A percentile compares a stretch with the other conserved stretches of the same genome.
Evolutionary conservation across 2,329 filamentous ascomycete genomes (phyloP).

Genomic region (Neofusicoccum ribis): DNA sequence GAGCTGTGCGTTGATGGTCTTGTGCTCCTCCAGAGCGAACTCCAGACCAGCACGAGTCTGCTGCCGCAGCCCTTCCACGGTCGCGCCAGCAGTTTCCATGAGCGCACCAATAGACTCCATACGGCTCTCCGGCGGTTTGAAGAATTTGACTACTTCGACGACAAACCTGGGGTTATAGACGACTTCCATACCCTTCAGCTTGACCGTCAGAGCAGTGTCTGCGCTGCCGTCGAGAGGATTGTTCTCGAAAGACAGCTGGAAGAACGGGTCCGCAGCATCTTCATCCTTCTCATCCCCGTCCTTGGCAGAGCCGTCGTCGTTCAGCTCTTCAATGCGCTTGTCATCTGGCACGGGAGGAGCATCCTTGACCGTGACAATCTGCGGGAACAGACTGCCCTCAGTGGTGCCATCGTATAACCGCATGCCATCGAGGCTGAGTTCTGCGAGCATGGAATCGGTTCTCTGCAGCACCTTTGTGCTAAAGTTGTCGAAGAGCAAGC

Average conservation of each 20-base stretch:
- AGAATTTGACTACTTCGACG: conserved; percentile 89
- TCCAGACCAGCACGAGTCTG: conserved; percentile 95
- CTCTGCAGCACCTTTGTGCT: conserved; percentile 85
- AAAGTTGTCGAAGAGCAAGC: conserved; percentile 92
- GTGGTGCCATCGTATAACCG: conserved; percentile 96
- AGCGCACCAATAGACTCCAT: conserved; percentile 98
- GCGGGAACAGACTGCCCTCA: conserved; percentile 83
- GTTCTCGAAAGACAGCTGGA: conserved; percentile 88
- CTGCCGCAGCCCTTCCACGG: conserved; percentile 89
- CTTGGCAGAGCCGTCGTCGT: conserved; percentile 48
- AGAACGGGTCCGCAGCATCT: conserved; percentile 74
- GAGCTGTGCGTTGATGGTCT: conserved; percentile 93
- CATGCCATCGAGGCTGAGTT: conserved; percentile 87
- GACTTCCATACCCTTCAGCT: conserved; percentile 92
- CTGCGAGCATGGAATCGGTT: conserved; percentile 85
- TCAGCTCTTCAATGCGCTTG: conserved; percentile 49
- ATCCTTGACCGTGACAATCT: conserved; percentile 95
- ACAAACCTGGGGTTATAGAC: conserved; percentile 97
- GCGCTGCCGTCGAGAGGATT: conserved; percentile 92
- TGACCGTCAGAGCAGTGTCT: conserved; percentile 85
- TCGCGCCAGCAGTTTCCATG: conserved; percentile 93
- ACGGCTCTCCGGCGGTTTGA: conserved; percentile 91
- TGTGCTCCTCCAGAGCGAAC: conserved; percentile 95
- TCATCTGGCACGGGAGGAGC: conserved; percentile 61
- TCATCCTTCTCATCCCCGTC: conserved; percentile 46